Percentiles rank a stretch among this genome's conserved stretches.
Conservation (phyloP, 306 rosid genomes). For the Senna siamea region DNA sequence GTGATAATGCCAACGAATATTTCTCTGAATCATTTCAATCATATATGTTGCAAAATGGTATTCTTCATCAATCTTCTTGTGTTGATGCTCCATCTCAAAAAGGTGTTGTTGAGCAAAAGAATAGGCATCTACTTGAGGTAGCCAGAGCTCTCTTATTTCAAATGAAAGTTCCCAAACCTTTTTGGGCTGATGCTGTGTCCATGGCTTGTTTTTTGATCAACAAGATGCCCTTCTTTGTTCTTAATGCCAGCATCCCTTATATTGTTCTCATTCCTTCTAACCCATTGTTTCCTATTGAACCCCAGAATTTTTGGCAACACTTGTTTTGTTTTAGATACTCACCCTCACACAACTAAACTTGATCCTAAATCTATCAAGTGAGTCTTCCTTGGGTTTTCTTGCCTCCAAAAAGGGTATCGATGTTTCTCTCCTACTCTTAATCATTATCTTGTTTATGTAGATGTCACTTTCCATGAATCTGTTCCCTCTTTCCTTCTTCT, state of each 20-base stretch:
- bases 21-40: too few species aligned
- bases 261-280: neutral
- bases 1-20: too few species aligned
- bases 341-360: too few species aligned
- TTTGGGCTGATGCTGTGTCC: too few species aligned
- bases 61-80: too few species aligned
- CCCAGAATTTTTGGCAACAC: neutral
- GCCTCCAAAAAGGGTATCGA: neutral
- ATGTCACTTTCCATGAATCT: neutral
- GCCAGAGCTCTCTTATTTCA: too few species aligned
- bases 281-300: neutral
- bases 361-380: neutral
- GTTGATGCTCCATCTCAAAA: too few species aligned
- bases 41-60: too few species aligned
- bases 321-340: neutral
- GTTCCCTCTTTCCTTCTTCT: neutral
- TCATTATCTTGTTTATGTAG: neutral
- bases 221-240: neutral
- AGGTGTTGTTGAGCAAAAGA: too few species aligned
- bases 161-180: too few species aligned
- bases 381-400: neutral
- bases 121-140: too few species aligned
- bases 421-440: neutral
- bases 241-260: neutral
- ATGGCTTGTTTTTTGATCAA: too few species aligned